Evolutionary conservation across 352 stramenopile genomes (phyloP), one percentile per base, ranked within the genome.

Genomic region (Phytophthora meadii): DNA sequence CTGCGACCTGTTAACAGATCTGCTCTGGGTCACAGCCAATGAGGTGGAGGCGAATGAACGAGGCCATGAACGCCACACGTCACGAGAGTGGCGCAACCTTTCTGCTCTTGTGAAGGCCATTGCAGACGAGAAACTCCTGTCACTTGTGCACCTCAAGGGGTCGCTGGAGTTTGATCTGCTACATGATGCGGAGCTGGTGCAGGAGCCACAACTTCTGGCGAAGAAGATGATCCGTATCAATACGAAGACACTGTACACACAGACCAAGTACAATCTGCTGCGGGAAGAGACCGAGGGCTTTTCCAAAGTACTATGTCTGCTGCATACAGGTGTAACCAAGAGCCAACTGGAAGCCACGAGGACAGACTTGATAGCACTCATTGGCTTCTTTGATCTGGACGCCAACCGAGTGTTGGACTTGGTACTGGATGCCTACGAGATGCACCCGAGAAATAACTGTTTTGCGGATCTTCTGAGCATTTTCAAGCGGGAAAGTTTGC

Each of bases 261-360:
- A 99, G 72, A 86, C 95, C 74, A 98, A 98, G 75, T 99, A 98
- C 71, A 99, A 99, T 70, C 70, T 99, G 36, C 78, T 98, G 25
- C 89, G 89, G 14, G 97, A 99, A 73, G 96, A 99, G 77, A 98
- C 90, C 32, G 97, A 99, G 70, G 97, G 97, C 0, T 99, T 97
- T 71, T 82, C 94, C 9, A 99, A 99, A 61, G 79, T 99, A 46
- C 54, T 99, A 25, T 79, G 72, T 64, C 61, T 96, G 44, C 68
- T 96, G 47, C 84, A 95, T 54, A 90, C 82, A 24, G 81, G 83
- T 42, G 74, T 95, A 14, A 82, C 71, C 19, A 79, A 74, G 25
- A 72, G 78, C 32, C 82, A 91, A 44, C 70, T 95, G 15, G 76
- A 88, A 22, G 73, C 85, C 9, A 93, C 65, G 22, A 89, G 83